Base-by-base conservation (phyloP, 73 alveolate species). In the Diophrys sp. region DNA sequence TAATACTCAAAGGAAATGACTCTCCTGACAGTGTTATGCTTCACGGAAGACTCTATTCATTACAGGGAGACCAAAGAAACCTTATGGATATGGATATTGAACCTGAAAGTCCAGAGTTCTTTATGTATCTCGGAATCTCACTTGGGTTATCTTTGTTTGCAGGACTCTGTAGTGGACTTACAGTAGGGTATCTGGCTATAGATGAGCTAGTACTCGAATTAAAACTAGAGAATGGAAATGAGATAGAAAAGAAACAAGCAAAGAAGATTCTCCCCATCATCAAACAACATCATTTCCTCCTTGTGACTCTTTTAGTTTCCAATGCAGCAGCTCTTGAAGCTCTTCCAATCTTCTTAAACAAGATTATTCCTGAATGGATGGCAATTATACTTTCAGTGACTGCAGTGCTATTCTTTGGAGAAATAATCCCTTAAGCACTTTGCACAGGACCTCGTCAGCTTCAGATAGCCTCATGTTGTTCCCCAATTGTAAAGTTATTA, bases 391-490 rank as follows among this genome's bases (percentile, higher is more conserved):
- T 96, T 23, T 95, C 99, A 70, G 97, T 95, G 33, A 88, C 95
- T 1, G 93, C 96, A 1, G 86, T 95, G 26, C 79, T 96, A 53
- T 87, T 95, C 62, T 91, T 96, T 56, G 99, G 99, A 1, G 99
- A 96, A 82, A 93, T 96, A 25, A 93, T 96, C 34, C 99, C 99
- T 27, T 94, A 96, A 54, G 98, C 99, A 31, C 80, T 93, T 54
- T 95, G 99, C 68, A 96, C 99, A 26, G 99, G 99, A 29, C 99
- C 99, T 18, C 79, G 87, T 33, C 94, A 96, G 91, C 87, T 96
- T 77, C 74, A 77, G 67, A 96, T 96, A 24, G 99, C 98, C 18
- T 80, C 95, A 56, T 80, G 78, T 29, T 69, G 90, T 75, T 94
- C 98, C 1, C 99, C 99, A 29, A 71, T 94, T 62, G 89, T 96